Percentiles rank a stretch among this genome's conserved stretches.
Evolutionary conservation across 352 stramenopile genomes (phyloP).

Genomic region (Phytophthora fragariaefolia): DNA sequence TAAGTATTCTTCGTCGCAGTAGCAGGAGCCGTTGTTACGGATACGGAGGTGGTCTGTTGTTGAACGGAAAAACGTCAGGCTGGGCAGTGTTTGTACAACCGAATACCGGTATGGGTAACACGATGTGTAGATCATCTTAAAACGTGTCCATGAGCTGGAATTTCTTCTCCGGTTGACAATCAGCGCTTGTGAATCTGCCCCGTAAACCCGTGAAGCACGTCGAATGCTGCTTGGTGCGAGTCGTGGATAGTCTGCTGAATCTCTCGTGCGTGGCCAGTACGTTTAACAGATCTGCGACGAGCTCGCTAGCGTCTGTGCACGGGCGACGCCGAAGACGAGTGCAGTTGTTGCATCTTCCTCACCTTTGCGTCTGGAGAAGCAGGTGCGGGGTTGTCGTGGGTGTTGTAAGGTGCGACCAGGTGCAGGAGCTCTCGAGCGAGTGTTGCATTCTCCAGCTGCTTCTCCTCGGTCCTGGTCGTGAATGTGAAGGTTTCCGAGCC

Average conservation of each 20-base stretch:
- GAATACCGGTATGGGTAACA: slow-evolving; percentile 30
- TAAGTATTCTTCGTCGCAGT: slow-evolving; percentile 37
- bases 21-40: slow-evolving; percentile 27
- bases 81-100: slow-evolving; percentile 28
- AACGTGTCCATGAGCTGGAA: no score
- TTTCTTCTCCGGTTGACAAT: background rate
- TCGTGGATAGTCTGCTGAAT: slow-evolving; percentile 13
- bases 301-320: slow-evolving; percentile 24
- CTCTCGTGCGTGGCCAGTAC: slow-evolving; percentile 6
- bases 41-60: slow-evolving; percentile 18
- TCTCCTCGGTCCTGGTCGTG: background rate
- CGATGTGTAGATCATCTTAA: slow-evolving; percentile 24
- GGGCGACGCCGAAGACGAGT: slow-evolving; percentile 21
- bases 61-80: slow-evolving; percentile 7
- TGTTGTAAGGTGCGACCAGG: slow-evolving; percentile 63
- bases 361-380: slow-evolving; percentile 24
- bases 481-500: background rate
- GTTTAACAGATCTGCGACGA: slow-evolving; percentile 2
- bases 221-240: slow-evolving; percentile 2
- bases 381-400: slow-evolving; percentile 13
- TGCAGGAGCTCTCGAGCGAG: slow-evolving; percentile 69
- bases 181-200: background rate
- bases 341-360: slow-evolving; percentile 34
- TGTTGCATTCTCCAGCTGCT: slow-evolving; percentile 48
- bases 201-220: background rate